Evolutionary conservation across 495 filamentous ascomycete genomes (phyloP).

Genomic region (Lasiosphaeria miniovina): DNA sequence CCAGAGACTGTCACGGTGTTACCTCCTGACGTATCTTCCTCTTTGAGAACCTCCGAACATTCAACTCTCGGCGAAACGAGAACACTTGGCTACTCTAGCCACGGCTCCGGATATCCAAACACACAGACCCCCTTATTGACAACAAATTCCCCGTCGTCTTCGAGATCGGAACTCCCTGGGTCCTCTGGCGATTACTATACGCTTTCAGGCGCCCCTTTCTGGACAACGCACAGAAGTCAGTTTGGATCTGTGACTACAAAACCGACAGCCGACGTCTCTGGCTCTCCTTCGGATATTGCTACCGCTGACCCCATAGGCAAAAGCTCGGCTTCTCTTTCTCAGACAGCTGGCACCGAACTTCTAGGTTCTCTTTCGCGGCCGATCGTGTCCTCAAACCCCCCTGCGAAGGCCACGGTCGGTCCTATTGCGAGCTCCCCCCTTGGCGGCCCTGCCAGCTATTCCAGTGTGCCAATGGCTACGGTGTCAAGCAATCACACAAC

Average conservation of each 20-base stretch:
- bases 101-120: no score
- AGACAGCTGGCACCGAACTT: background rate
- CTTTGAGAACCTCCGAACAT: background rate
- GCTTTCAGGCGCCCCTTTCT: background rate
- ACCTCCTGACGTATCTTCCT: background rate
- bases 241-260: background rate
- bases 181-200: background rate
- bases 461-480: no score
- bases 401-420: no score
- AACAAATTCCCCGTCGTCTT: background rate
- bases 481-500: no score
- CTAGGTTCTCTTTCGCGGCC: no score
- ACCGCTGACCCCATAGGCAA: background rate
- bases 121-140: no score
- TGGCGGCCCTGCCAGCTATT: no score
- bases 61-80: background rate
- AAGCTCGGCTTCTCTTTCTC: background rate
- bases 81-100: no score
- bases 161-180: background rate
- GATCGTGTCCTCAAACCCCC: no score
- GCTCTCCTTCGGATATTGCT: background rate
- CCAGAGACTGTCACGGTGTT: constrained; percentile 2
- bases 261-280: background rate
- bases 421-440: no score
- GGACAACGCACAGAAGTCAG: background rate